Evolutionary conservation across 495 filamentous ascomycete genomes (phyloP).

Genomic region (Halenospora varia): DNA sequence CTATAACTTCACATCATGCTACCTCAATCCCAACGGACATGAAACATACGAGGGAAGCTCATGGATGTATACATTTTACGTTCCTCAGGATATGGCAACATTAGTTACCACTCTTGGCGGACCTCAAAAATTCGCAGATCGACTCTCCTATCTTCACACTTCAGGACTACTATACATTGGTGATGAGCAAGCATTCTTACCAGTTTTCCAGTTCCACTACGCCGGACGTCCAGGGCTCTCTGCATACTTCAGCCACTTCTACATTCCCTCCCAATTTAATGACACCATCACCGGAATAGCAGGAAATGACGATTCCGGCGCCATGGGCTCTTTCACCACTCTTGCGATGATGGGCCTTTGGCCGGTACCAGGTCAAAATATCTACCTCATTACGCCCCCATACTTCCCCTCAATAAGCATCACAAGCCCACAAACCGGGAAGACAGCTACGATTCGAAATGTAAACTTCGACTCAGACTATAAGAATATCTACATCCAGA

Average conservation of each 20-base stretch:
- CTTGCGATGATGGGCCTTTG: conserved; percentile 73
- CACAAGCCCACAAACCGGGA: conserved; percentile 55
- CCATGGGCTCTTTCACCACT: conserved; percentile 67
- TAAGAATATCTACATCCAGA: conserved; percentile 63
- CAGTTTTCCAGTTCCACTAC: conserved; percentile 71
- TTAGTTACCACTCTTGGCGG: conserved; percentile 60
- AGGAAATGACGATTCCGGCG: conserved; percentile 70
- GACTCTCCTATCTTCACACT: conserved; percentile 63
- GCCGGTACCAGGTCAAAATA: conserved; percentile 69
- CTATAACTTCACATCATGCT: conserved; percentile 46
- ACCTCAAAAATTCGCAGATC: conserved; percentile 48
- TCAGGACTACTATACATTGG: conserved; percentile 64
- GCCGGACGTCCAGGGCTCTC: conserved; percentile 62
- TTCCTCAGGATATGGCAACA: conserved; percentile 65
- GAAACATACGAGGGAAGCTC: conserved; percentile 70
- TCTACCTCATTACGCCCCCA: conserved; percentile 68
- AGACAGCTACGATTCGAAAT: conserved; percentile 56
- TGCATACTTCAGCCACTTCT: conserved; percentile 55
- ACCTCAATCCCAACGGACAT: conserved; percentile 54
- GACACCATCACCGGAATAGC: conserved; percentile 58
- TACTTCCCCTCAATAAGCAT: conserved; percentile 64
- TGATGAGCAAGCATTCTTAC: conserved; percentile 69
- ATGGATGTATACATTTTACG: conserved; percentile 72
- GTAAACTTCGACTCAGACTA: conserved; percentile 63
- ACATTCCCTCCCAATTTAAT: conserved; percentile 66